Base-by-base conservation (phyloP, 179 eudicot species). In the Patellifolia procumbens region DNA sequence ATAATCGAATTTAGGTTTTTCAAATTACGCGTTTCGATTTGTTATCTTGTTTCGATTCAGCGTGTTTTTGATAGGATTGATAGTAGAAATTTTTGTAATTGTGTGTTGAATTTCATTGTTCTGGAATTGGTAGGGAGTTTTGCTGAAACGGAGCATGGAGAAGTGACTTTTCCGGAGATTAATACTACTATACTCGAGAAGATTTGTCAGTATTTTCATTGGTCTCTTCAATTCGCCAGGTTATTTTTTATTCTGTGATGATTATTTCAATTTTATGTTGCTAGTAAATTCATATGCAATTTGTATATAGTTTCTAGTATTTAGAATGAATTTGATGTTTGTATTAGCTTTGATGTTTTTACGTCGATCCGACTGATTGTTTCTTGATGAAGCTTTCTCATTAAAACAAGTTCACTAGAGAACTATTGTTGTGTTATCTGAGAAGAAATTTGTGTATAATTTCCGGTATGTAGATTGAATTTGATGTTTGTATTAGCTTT, bases 181-280 rank as follows among this genome's bases (percentile, higher is more conserved):
- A 92, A 90, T 78, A 89, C 97, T 13, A 85, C 92, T 55, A 89
- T 94, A 64, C 89, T 94, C 6, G 98, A 94, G 87, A 94, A 94
- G 77, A 92, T 91, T 73, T 94, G 98, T 80, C 98, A 94, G 89
- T 94, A 94, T 81, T 94, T 94, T 78, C 87, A 94, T 77, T 94
- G 98, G 98, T 91, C 96, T 82, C 97, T 91, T 84, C 96, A 94
- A 60, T 92, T 88, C 76, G 97, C 94, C 53, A 94, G 96, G 98
- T 94, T 34, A 19, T 34, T 45, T 26, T 8, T 28, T 15, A 7
- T 51, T 45, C 26, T 66, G 4, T 11, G 7, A n/a, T 24, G 55
- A 69, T 9, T 22, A 3, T 20, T 34, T 59, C 37, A 17, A 24
- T 26, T 79, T 12, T 13, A 0, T 37, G 60, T 37, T 45, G 35